Base-by-base conservation (phyloP, 176 grass and related monocot genomes). In the Hordeum marinum region DNA sequence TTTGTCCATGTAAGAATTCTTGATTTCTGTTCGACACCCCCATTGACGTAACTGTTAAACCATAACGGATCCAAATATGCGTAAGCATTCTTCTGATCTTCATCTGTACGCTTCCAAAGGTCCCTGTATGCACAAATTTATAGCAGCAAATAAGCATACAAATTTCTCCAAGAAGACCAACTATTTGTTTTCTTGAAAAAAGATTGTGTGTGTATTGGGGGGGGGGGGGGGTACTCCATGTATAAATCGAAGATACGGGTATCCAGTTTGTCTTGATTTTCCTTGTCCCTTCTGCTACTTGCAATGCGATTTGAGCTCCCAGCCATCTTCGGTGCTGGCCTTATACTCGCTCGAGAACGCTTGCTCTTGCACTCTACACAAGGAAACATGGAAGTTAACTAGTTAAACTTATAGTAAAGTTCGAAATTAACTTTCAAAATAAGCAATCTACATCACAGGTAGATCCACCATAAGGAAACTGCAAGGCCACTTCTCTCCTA, bases 1-100 rank as follows among this genome's bases (percentile, higher is more conserved):
- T 96, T 94, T 29, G 95, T 96, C 96, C 96, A 98, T 71, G 82
- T 86, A 68, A 98, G 96, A 59, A 98, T 80, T 69, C 90, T 98
- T 55, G 77, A 58, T 86, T 78, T 91, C 72, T 85, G 86, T 27
- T 63, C 13, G 0, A 45, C 75, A 5, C 36, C 27, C 1, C 59
- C 86, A 24, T 48, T 35, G 40, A 89, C 84, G 34, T 98, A 94
- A 76, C 95, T 87, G 72, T 76, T 85, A 90, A 98, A 98, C 96
- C 96, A 98, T 81, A 98, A 91, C 10, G 92, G 94, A 77, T 98
- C 96, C 13, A 99, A 87, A 80, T 99, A 99, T 29, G 76, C 31
- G 79, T 85, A 99, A 37, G 84, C 71, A 68, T 63, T 85, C 76
- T 83, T 99, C 85, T 94, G 92, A 13, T 95, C 90, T 89, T 92